Evolutionary conservation across 306 rosid species (phyloP), one percentile per base, ranked within the genome.

Genomic region (Acacia acuminata): DNA sequence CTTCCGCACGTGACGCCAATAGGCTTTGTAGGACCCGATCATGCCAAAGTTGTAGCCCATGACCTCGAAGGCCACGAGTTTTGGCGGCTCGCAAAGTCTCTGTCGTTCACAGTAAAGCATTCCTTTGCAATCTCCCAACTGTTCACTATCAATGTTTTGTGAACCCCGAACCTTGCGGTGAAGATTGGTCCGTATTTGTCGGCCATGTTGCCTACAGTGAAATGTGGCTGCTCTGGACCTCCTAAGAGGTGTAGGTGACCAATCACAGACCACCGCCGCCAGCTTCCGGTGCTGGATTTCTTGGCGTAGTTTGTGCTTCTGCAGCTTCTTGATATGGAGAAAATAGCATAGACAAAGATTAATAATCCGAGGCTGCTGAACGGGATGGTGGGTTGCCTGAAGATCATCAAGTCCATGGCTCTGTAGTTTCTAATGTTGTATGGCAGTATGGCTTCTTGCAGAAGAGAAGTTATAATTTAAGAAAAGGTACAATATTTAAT

Each of bases 201-300:
- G 2, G 58, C 81, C 80, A 76, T 76, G 44, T 34, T n/a, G 34
- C 66, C 82, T 44, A 69, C 12, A 0, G 36, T 25, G 2, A 25
- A 25, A 3, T 68, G 78, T 15, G 81, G 71, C 0, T 74, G 84
- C 50, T 78, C 43, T 7, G 77, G 17, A 0, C 84, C 79, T 1
- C 68, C 71, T 13, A 84, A 45, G n/a, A 56, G 80, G 42, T 16
- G 82, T 36, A 87, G 86, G 51, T 87, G 88, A 3, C 88, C 90
- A 1, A 84, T 40, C 0, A 84, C 8, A 2, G 90, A 87, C 85
- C 81, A 78, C 4, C 68, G 0, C 87, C 82, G 15, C 66, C 40
- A 0, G 86, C 84, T 53, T 48, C 79, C 7, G 75, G 75, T 9
- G 88, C 50, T 12, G 14, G 32, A 14, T 13, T 12, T 61, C 36